phyloP scores from a whole-genome alignment of 768 basidiomycete genomes.

The Amanita brunnescens region DNA sequence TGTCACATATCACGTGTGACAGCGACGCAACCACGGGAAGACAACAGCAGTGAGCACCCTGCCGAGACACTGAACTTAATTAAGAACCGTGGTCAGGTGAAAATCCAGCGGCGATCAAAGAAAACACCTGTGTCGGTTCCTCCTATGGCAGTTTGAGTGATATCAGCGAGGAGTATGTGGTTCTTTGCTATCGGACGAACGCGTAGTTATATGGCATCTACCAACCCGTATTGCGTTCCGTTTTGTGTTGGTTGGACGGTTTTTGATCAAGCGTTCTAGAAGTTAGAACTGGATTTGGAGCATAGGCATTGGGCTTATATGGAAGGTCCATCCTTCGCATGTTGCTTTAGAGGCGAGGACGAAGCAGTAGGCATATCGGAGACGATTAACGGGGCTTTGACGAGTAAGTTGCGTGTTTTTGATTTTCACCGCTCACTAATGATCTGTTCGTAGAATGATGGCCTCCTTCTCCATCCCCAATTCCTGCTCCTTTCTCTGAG shows the following conservation, averaged over 20 bases:
- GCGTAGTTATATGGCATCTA: no score
- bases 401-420: constrained; percentile 45
- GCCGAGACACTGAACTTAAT: no score
- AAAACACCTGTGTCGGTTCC: background rate
- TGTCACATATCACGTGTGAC: no score
- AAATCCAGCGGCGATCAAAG: no score
- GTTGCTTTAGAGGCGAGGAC: constrained; percentile 45
- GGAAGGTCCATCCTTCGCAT: constrained; percentile 75
- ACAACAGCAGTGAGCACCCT: no score
- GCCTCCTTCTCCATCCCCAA: constrained; percentile 46
- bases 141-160: background rate
- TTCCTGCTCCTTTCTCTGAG: constrained; percentile 62
- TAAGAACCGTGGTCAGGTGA: background rate
- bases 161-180: background rate
- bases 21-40: no score
- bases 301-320: constrained; percentile 79
- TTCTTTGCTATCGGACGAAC: no score
- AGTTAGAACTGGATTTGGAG: constrained; percentile 65
- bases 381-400: constrained; percentile 72
- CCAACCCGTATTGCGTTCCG: no score
- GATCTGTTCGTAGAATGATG: constrained; percentile 47
- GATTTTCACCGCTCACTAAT: no score
- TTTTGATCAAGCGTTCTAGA: constrained; percentile 1
- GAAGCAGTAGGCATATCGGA: constrained; percentile 64
- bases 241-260: background rate